These are phyloP conservation scores for Colletotrichum tropicicola DNA, from an alignment of 2,329 filamentous ascomycete species.

Conservation along the genomic window DNA sequence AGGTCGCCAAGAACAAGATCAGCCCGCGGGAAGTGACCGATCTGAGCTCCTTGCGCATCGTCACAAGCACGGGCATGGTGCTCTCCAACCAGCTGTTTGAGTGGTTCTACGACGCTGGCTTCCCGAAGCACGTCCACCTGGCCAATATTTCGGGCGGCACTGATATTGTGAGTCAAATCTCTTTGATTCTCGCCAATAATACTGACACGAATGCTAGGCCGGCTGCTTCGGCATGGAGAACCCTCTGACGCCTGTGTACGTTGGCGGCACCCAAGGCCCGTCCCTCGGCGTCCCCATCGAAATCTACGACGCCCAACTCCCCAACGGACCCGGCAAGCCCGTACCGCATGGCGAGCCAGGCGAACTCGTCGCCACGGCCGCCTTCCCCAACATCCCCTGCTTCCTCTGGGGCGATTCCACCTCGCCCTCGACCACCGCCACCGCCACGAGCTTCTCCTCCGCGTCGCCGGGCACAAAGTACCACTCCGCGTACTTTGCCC, in stretches of 20 bases:
- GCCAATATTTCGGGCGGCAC: conserved; percentile 82
- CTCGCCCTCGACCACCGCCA: conserved; percentile 24
- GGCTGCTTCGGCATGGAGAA: conserved; percentile 72
- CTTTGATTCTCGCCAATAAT: neutral
- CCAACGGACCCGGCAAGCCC: conserved; percentile 51
- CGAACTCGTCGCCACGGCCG: conserved; percentile 74
- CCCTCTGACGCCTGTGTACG: conserved; percentile 72
- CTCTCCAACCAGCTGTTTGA: conserved; percentile 79
- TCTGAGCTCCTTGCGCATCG: conserved; percentile 66
- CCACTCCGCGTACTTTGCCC: conserved; percentile 67
- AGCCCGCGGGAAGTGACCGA: conserved; percentile 70
- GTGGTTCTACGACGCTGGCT: conserved; percentile 79
- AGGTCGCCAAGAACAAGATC: conserved; percentile 72
- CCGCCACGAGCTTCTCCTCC: conserved; percentile 34
- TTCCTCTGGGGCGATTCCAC: conserved; percentile 67
- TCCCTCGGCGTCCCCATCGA: conserved; percentile 59
- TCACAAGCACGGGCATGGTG: conserved; percentile 84
- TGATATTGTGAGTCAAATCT: conserved; percentile 69
- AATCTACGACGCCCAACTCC: conserved; percentile 71
- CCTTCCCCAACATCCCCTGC: conserved; percentile 81
- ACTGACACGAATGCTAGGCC: conserved; percentile 48
- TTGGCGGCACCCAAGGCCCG: conserved; percentile 61
- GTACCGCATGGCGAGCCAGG: conserved; percentile 71
- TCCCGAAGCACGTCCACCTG: conserved; percentile 73
- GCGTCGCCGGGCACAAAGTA: conserved; percentile 65